Percentiles rank a stretch among this genome's conserved stretches.
Conservation (phyloP, 495 filamentous ascomycete genomes). For the Podospora conica region DNA sequence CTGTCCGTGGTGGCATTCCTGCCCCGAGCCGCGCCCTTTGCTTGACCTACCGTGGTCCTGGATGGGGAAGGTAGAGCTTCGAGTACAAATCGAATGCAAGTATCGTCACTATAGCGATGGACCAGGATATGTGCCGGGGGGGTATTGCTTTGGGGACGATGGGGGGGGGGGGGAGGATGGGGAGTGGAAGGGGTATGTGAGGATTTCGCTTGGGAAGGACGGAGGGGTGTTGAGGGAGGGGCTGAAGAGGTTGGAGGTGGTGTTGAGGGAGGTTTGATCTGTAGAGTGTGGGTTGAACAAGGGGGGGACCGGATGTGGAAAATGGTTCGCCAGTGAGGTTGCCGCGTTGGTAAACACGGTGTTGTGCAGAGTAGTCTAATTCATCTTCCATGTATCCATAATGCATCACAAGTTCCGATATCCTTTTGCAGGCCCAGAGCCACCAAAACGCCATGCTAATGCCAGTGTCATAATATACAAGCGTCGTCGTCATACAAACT, state of each 20-base stretch:
- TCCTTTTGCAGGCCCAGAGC: neutral
- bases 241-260: conserved; percentile 4
- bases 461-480: neutral
- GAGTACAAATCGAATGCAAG: no score
- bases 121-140: conserved; percentile 49
- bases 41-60: neutral
- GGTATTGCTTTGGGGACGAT: conserved; percentile 55
- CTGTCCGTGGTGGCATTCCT: neutral
- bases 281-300: neutral
- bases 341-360: neutral
- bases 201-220: conserved; percentile 39
- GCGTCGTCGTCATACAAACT: neutral
- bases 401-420: neutral
- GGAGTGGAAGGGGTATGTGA: conserved; percentile 62
- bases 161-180: conserved; percentile 36
- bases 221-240: conserved; percentile 4
- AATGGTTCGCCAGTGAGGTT: neutral
- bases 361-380: neutral
- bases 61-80: no score
- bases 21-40: neutral
- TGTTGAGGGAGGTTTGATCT: neutral
- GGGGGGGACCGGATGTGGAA: neutral
- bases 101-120: no score
- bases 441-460: neutral
- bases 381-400: neutral